phyloP scores from a whole-genome alignment of 2,329 filamentous ascomycete genomes.

The Alternaria viburni region DNA sequence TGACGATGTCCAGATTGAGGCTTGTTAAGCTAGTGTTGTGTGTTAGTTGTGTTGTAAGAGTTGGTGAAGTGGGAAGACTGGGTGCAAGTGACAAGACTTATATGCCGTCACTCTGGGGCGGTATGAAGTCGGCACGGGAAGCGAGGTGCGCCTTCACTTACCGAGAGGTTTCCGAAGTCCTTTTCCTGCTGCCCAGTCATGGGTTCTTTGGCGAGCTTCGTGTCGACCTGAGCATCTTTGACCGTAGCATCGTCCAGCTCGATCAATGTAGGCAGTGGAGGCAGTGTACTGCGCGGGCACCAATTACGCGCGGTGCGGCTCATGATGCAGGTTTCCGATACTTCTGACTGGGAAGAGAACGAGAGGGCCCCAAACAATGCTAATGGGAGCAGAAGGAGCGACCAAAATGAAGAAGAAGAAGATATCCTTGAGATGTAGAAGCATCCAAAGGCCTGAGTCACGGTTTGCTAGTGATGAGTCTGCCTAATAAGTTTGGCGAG shows the following conservation, averaged over 20 bases:
- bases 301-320: background rate
- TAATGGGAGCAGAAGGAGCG: background rate
- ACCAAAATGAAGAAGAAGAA: background rate
- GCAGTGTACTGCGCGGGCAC: slow-evolving; percentile 3
- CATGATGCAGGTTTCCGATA: slow-evolving; percentile 3
- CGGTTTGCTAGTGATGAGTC: background rate
- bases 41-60: slow-evolving; percentile 8
- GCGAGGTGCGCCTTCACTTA: slow-evolving; percentile 17
- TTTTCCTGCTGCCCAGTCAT: slow-evolving; percentile 31
- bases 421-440: background rate
- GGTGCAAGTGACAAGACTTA: background rate
- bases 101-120: background rate
- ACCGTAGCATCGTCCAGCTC: background rate
- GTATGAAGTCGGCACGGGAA: background rate
- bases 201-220: background rate
- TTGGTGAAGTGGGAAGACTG: background rate
- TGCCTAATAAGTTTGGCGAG: background rate
- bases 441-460: background rate
- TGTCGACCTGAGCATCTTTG: background rate
- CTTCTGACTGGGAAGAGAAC: background rate
- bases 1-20: slow-evolving; percentile 1
- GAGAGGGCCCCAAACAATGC: background rate
- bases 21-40: slow-evolving; percentile 6
- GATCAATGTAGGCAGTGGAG: background rate
- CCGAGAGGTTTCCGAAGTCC: slow-evolving; percentile 8